Conservation (phyloP, 306 rosid genomes). For the Mimosa pudica region DNA sequence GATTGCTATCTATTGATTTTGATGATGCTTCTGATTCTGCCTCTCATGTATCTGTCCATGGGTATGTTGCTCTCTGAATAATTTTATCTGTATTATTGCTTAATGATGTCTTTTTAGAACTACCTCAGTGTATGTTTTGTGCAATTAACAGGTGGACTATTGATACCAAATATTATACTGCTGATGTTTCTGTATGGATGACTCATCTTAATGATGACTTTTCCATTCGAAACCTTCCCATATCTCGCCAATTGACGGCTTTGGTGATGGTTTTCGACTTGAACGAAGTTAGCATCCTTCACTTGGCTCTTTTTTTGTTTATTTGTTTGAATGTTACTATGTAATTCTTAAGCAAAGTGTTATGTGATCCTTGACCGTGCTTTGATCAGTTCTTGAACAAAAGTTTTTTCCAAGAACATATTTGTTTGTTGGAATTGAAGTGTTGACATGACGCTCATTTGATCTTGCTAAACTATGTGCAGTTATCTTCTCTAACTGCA, state of each 20-base stretch:
- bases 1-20: slow-evolving; percentile 61
- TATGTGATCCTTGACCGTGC: slow-evolving; percentile 6
- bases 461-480: slow-evolving; percentile 38
- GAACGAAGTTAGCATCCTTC: slow-evolving; percentile 62
- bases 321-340: neutral
- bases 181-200: slow-evolving; percentile 77
- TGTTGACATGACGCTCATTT: slow-evolving; percentile 18
- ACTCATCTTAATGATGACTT: slow-evolving; percentile 70
- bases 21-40: slow-evolving; percentile 66
- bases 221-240: slow-evolving; percentile 52
- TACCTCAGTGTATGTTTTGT: slow-evolving; percentile 10
- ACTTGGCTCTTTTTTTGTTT: slow-evolving; percentile 7
- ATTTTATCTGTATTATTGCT: slow-evolving; percentile 24
- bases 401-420: slow-evolving; percentile 12
- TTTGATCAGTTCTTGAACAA: neutral
- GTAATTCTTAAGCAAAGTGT: neutral
- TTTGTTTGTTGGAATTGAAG: neutral
- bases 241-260: slow-evolving; percentile 57
- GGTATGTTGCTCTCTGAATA: slow-evolving; percentile 44
- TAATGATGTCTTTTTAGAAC: neutral
- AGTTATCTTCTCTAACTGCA: slow-evolving; percentile 65
- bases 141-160: slow-evolving; percentile 70
- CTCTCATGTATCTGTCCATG: slow-evolving; percentile 58
- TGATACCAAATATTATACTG: slow-evolving; percentile 75
- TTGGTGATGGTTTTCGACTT: slow-evolving; percentile 85